Evolutionary conservation across 164 flowering plant genomes (phyloP).

Genomic region (Kalanchoe fedtschenkoi): DNA sequence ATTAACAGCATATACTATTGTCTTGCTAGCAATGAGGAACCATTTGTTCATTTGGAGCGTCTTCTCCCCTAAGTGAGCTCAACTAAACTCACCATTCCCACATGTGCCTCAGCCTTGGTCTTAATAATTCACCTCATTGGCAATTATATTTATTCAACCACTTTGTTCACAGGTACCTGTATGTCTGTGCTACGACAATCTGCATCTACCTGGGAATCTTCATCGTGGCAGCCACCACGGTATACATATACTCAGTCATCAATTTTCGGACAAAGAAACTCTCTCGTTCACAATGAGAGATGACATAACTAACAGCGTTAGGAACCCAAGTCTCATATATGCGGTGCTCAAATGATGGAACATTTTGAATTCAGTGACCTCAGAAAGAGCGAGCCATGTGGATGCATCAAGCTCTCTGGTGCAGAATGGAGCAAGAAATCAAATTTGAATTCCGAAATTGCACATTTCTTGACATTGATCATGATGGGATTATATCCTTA

Average conservation of each 20-base stretch:
- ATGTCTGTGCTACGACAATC: constrained; percentile 58
- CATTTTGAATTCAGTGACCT: no score
- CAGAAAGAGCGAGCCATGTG: no score
- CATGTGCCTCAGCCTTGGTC: neutral
- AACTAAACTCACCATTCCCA: neutral
- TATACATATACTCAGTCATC: constrained; percentile 33
- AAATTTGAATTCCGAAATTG: no score
- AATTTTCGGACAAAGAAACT: constrained; percentile 19
- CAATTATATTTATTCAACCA: no score
- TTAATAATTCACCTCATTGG: neutral
- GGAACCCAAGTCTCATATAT: neutral
- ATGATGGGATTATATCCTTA: no score
- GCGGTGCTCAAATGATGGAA: no score
- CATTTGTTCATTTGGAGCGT: constrained; percentile 96
- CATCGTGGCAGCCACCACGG: constrained; percentile 38
- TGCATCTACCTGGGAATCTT: constrained; percentile 54
- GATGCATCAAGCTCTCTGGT: no score
- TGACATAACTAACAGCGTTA: neutral
- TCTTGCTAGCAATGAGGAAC: constrained; percentile 83
- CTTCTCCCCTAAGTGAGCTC: constrained; percentile 93
- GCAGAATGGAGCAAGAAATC: no score
- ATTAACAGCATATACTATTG: constrained; percentile 58
- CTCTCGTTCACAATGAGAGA: neutral
- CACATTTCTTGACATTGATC: no score
- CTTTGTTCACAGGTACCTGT: constrained; percentile 52